Evolutionary conservation across 805 yeast genomes (phyloP), one percentile per base, ranked within the genome.

Genomic region (Torulaspora microellipsoides): DNA sequence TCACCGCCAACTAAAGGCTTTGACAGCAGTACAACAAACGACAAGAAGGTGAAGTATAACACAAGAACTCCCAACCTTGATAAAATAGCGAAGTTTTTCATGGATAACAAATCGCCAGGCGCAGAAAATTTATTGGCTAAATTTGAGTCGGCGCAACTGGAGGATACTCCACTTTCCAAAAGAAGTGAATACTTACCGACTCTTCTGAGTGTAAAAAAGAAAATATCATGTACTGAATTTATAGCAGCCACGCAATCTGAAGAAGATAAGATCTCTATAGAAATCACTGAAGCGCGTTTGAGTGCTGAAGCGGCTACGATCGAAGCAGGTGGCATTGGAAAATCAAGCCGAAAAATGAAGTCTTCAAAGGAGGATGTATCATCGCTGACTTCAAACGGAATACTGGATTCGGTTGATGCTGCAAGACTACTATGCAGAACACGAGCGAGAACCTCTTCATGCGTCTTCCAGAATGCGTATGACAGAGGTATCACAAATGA

Each of bases 31-130:
- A 20, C 12, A 23, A 14, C 34, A 27, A 20, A 35, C 4, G 36
- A 25, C 11, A 34, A 15, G 28, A 30, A 11, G 6, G 4, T 33
- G 12, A 32, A 32, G 30, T 41, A 41, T 25, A 56, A 56, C 38
- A 51, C 37, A 34, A 52, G 56, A 15, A 58, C 66, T 8, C 66
- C 64, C 3, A 57, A 59, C 40, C 37, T 60, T 2, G 53, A 55
- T 15, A 52, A 54, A 34, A 50, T 61, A 27, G 51, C 57, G 3
- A 52, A 52, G 20, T 61, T 55, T 35, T 53, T 60, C 36, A 54
- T 49, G 33, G 42, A 40, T 3, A 48, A 49, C 15, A 51, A 42
- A 23, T 46, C 58, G 2, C 51, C 58, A 8, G 41, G 38, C 5
- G 51, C 45, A 27, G 46, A 42, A 13, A 50, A 43, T 15, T 31